phyloP scores from a whole-genome alignment of 441 rosid species.

The Dalechampia spathulata region DNA sequence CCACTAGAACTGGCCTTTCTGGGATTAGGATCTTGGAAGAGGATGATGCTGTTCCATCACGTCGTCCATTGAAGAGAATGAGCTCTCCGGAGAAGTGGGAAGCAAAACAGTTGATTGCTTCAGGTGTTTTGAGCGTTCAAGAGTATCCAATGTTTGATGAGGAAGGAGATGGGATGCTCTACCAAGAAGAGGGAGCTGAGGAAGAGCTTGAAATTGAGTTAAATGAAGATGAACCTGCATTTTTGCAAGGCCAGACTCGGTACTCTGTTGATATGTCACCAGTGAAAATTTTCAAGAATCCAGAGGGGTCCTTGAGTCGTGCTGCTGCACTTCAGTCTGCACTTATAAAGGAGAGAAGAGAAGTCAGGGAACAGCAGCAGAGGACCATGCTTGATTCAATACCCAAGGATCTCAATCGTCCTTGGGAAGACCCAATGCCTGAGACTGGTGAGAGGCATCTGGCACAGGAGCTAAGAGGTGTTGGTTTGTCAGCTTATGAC shows the following conservation, averaged over 20 bases:
- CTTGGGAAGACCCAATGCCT: conserved; percentile 93
- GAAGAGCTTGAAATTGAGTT: conserved; percentile 91
- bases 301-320: conserved; percentile 86
- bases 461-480: conserved; percentile 85
- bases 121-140: conserved; percentile 54
- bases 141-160: conserved; percentile 76
- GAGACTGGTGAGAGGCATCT: conserved; percentile 93
- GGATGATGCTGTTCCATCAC: conserved; percentile 41
- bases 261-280: conserved; percentile 86
- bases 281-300: conserved; percentile 83
- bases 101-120: conserved; percentile 77
- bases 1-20: conserved; percentile 51
- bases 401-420: conserved; percentile 85
- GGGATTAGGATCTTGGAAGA: conserved; percentile 66
- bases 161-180: conserved; percentile 72
- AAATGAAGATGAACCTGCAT: conserved; percentile 84
- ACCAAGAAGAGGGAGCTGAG: conserved; percentile 88
- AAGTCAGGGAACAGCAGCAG: conserved; percentile 79
- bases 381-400: conserved; percentile 81
- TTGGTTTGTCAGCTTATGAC: conserved; percentile 74
- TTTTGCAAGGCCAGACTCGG: conserved; percentile 79
- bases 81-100: conserved; percentile 92
- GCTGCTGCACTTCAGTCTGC: conserved; percentile 94
- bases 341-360: conserved; percentile 76
- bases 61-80: conserved; percentile 76